A percentile compares a stretch with the other conserved stretches of the same genome.
Conservation (phyloP, 805 yeast species). For the Lipomyces kockii region DNA sequence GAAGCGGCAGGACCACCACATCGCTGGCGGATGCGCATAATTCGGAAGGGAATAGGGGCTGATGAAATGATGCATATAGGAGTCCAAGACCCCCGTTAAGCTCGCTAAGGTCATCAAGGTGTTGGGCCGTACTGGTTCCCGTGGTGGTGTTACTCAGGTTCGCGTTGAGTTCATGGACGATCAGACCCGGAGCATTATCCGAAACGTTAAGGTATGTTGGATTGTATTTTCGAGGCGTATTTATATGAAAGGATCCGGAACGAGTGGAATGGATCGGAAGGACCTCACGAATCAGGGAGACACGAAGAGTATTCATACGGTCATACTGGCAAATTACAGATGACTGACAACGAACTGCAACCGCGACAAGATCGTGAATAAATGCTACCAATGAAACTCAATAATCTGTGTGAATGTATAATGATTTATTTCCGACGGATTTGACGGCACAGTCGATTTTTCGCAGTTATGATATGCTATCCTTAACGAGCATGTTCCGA, state of each 20-base stretch:
- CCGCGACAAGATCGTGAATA: no score
- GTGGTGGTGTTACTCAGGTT: conserved; percentile 96
- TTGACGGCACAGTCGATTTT: no score
- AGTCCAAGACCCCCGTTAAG: conserved; percentile 77
- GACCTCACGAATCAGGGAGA: no score
- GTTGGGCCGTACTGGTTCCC: conserved; percentile 99
- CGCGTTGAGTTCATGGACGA: conserved; percentile 97
- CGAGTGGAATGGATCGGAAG: not conserved
- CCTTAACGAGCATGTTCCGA: not conserved
- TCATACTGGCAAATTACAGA: not conserved
- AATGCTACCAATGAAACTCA: no score
- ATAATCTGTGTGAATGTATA: no score
- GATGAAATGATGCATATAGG: conserved; percentile 39
- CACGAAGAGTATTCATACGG: not conserved
- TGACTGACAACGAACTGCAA: no score
- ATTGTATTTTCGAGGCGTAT: not conserved
- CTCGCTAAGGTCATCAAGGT: conserved; percentile 99
- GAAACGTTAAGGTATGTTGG: conserved; percentile 69
- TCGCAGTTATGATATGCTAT: no score
- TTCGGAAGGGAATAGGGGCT: not conserved
- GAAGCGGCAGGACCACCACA: not conserved
- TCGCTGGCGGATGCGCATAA: not conserved
- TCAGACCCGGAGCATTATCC: conserved; percentile 92
- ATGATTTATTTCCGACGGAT: no score
- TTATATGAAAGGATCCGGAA: not conserved